Base-by-base conservation (phyloP, 441 rosid species). In the Mallotus japonicus region DNA sequence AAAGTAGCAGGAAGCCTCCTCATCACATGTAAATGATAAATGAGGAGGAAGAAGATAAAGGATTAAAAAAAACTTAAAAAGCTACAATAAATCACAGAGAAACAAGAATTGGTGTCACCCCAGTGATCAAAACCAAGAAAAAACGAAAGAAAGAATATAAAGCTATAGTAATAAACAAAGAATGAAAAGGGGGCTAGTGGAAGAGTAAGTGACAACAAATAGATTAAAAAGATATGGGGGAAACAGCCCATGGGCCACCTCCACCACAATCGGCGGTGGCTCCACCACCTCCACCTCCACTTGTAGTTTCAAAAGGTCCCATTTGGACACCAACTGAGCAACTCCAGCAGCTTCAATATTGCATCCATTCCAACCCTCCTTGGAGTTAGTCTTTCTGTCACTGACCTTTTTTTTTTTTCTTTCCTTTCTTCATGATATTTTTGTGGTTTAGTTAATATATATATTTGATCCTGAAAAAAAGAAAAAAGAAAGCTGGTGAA, bases 311-410 rank as follows among this genome's bases (percentile, higher is more conserved):
- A 6, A 83, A 69, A 70, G 93, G 97, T 22, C 85, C 98, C 65
- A 81, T 62, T 69, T 92, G 93, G 95, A 28, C 85, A 71, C 98
- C 98, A 7, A 82, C 83, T 7, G 98, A 93, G 84, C 96, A 90
- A 77, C 96, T 93, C 74, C 89, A 78, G 68, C 96, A 88, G 72
- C 93, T 93, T 67, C 86, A 90, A 76, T 93, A 81, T 76, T 93
- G 97, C 94, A 93, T 93, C 94, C 90, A 91, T 79, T 91, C 98
- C 70, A 93, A 93, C 69, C 98, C 98, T 71, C 69, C 90, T 22
- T 93, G 98, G 98, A 82, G 98, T 93, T 69, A 85, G 95, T 90
- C 76, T 71, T 69, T 74, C 75, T 51, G 46, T 69, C 20, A 61
- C 65, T 65, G 5, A 6, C 40, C 40, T 37, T 37, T 37, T 37